Evolutionary conservation across 805 yeast genomes (phyloP).

Genomic region (Ogataea pilisensis): DNA sequence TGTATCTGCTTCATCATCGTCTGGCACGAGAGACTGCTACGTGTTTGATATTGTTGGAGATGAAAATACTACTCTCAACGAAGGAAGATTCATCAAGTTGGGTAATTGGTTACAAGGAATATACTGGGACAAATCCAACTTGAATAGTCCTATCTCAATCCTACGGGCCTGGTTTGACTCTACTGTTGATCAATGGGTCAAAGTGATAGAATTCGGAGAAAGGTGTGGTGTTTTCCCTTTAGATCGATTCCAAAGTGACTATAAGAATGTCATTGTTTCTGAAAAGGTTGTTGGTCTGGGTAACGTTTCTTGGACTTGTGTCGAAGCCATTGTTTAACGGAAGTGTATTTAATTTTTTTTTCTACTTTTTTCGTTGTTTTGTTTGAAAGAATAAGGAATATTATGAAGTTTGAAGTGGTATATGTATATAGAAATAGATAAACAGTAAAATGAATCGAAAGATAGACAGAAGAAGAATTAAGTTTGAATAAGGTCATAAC

Average conservation of each 20-base stretch:
- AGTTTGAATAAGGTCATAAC: no score
- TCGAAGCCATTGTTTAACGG: constrained; percentile 7
- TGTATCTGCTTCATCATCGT: neutral
- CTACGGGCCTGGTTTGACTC: constrained; percentile 16
- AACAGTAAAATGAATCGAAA: no score
- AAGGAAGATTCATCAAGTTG: constrained; percentile 43
- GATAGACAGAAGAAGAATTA: no score
- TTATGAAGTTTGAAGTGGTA: no score
- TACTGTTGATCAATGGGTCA: constrained; percentile 5
- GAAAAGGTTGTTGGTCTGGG: constrained; percentile 8
- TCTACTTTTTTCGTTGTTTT: no score
- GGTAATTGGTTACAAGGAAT: constrained; percentile 55
- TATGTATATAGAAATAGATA: no score
- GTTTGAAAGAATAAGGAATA: no score
- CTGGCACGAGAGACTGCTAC: constrained; percentile 6
- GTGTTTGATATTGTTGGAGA: constrained; percentile 28
- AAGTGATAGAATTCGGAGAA: constrained; percentile 15
- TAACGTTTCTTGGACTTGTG: constrained; percentile 22
- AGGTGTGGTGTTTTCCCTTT: constrained; percentile 7
- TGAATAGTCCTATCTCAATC: constrained; percentile 19
- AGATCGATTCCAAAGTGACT: constrained; percentile 9
- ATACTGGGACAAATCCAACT: constrained; percentile 30
- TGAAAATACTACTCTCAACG: constrained; percentile 13
- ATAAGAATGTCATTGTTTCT: constrained; percentile 6
- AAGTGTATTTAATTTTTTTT: no score